Evolutionary conservation across 2,329 filamentous ascomycete species (phyloP), one percentile per base, ranked within the genome.

Genomic region (Clarireedia monteithiana): DNA sequence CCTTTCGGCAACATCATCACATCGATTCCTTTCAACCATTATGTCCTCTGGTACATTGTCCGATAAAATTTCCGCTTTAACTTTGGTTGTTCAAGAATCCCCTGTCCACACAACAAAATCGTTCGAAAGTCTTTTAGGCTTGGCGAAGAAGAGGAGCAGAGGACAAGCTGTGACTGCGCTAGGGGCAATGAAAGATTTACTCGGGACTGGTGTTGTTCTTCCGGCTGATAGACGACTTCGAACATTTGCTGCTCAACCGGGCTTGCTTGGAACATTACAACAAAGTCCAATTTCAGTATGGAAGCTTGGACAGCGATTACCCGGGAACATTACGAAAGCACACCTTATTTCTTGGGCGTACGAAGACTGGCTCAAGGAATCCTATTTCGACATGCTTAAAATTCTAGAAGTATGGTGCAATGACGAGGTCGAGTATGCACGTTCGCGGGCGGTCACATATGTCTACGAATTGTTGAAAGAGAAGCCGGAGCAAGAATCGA

Each of bases 401-500:
- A 82, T 95, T 46, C 78, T 99, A 15, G 94, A 99, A 71, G 80
- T 83, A 12, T 96, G 94, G 89, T 95, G 89, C 70, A 89, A 88
- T 55, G 94, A 99, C 65, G 94, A 97, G 73, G 88, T 99, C 53
- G 89, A 95, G 68, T 97, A 92, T 72, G 91, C 95, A 42, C 85
- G 95, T 59, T 88, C 86, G 49, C 85, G 89, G 62, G 88, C 92
- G 3, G 80, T 99, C 46, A 94, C 91, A 62, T 95, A 96, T 66
- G 86, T 97, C 39, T 97, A 86, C 69, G 91, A 92, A 60, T 76
- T 99, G 40, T 75, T 99, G 59, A 94, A 90, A 70, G 91, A 96
- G 70, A 99, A 96, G 73, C 92, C 94, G 0, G 94, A 99, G 71
- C 94, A 99, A 69, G 94, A 99, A 71, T 87, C 92, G 55, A 99